Evolutionary conservation across 2,329 filamentous ascomycete genomes (phyloP).

Genomic region (Cladosporium cucumerinum): DNA sequence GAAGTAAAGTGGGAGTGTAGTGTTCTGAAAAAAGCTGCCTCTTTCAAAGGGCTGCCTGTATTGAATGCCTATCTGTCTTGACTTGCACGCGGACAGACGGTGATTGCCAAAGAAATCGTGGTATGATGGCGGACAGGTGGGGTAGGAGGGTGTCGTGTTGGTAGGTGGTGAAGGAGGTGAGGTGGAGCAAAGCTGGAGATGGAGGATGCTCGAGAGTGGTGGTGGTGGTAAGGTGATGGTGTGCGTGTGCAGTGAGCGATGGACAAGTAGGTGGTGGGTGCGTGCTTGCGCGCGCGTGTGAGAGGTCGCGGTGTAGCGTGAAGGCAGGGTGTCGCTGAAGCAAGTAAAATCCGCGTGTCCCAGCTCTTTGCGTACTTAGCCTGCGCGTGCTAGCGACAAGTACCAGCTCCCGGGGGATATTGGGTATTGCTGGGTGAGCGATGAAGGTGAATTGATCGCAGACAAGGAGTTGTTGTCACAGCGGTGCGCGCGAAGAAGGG

Average conservation of each 20-base stretch:
- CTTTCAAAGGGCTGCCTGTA: slow-evolving; percentile 5
- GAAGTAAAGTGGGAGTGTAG: background rate
- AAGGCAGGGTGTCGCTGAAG: slow-evolving; percentile 11
- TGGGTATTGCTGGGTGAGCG: background rate
- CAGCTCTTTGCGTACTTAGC: slow-evolving; percentile 17
- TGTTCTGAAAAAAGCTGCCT: slow-evolving; percentile 1
- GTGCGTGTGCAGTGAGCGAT: slow-evolving; percentile 11
- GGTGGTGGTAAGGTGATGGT: background rate
- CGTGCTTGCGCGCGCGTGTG: slow-evolving; percentile 5
- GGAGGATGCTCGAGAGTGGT: slow-evolving; percentile 9
- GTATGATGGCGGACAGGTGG: background rate
- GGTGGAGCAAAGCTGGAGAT: slow-evolving; percentile 9
- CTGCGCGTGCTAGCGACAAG: slow-evolving; percentile 11
- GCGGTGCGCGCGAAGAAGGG: background rate
- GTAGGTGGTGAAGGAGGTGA: slow-evolving; percentile 5
- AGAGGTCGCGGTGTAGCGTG: slow-evolving; percentile 6
- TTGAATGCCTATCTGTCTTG: slow-evolving; percentile 15
- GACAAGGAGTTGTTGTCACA: background rate
- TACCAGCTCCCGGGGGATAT: background rate
- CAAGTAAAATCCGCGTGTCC: background rate
- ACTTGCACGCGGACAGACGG: slow-evolving; percentile 7
- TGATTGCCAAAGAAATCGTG: slow-evolving; percentile 6
- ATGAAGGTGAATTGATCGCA: background rate
- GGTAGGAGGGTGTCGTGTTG: slow-evolving; percentile 8
- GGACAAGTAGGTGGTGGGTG: slow-evolving; percentile 1